phyloP scores from a whole-genome alignment of 306 rosid species.

The Potentilla sterilis region DNA sequence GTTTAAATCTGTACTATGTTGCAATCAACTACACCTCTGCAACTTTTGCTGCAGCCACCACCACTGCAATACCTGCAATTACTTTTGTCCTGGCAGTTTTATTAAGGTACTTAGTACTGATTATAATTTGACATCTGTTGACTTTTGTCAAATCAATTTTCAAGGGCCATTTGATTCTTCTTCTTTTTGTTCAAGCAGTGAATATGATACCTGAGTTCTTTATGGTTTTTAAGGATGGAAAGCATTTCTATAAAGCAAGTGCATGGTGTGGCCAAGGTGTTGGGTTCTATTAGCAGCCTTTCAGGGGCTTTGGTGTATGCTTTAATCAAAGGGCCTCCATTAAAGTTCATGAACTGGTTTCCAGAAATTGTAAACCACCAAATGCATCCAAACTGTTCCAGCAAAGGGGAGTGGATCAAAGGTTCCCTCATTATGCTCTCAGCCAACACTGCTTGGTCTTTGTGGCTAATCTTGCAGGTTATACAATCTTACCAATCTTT shows the following conservation, averaged over 20 bases:
- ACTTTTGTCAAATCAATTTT: neutral
- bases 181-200: neutral
- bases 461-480: slow-evolving; percentile 95
- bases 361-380: slow-evolving; percentile 18
- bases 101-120: slow-evolving; percentile 41
- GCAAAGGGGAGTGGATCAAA: slow-evolving; percentile 46
- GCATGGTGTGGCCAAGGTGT: slow-evolving; percentile 73
- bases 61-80: slow-evolving; percentile 76
- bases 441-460: slow-evolving; percentile 73
- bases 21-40: slow-evolving; percentile 79
- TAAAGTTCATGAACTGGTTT: slow-evolving; percentile 52
- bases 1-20: slow-evolving; percentile 74
- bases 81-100: slow-evolving; percentile 70
- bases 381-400: slow-evolving; percentile 26
- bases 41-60: slow-evolving; percentile 86
- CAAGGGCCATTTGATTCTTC: neutral
- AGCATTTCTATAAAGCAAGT: slow-evolving; percentile 42
- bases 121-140: neutral
- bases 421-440: slow-evolving; percentile 78
- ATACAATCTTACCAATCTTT: neutral
- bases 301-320: slow-evolving; percentile 78
- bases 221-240: slow-evolving; percentile 57
- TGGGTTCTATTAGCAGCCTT: slow-evolving; percentile 59
- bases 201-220: neutral
- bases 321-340: slow-evolving; percentile 63